A percentile compares a stretch with the other conserved stretches of the same genome.
phyloP scores from a whole-genome alignment of 768 basidiomycete genomes.

The Russula sp. region DNA sequence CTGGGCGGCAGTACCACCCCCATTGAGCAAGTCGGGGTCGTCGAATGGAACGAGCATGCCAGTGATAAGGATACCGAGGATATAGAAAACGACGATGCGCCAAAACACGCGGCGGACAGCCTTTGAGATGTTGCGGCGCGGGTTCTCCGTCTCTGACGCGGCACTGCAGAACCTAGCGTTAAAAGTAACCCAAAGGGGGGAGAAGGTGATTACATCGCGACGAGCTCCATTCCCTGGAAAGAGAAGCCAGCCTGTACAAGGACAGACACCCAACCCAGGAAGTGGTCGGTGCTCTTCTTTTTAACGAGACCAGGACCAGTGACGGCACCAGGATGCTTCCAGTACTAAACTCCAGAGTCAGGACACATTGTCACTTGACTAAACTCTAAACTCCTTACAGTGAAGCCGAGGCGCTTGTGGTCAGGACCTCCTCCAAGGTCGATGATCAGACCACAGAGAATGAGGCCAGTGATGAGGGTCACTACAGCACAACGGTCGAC shows the following conservation, averaged over 20 bases:
- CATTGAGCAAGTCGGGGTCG: conserved; percentile 46
- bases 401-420: conserved; percentile 62
- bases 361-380: neutral
- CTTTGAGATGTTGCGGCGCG: conserved; percentile 71
- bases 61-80: conserved; percentile 65
- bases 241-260: conserved; percentile 62
- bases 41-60: conserved; percentile 76
- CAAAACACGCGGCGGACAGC: conserved; percentile 74
- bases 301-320: conserved; percentile 31
- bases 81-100: conserved; percentile 75
- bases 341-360: conserved; percentile 38
- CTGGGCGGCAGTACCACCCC: conserved; percentile 57
- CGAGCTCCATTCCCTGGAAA: conserved; percentile 71
- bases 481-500: conserved; percentile 34
- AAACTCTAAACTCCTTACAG: conserved; percentile 34
- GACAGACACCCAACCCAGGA: conserved; percentile 38
- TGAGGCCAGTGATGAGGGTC: conserved; percentile 52
- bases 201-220: conserved; percentile 47
- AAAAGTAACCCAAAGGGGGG: neutral
- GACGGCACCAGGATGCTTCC: conserved; percentile 65
- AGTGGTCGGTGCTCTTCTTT: conserved; percentile 34
- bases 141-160: conserved; percentile 72
- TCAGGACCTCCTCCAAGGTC: conserved; percentile 75
- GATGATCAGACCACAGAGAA: conserved; percentile 59
- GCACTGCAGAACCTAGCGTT: conserved; percentile 36